A percentile compares a stretch with the other conserved stretches of the same genome.
Evolutionary conservation across 75 land plant species (phyloP).

Genomic region (Selaginella moellendorffii): DNA sequence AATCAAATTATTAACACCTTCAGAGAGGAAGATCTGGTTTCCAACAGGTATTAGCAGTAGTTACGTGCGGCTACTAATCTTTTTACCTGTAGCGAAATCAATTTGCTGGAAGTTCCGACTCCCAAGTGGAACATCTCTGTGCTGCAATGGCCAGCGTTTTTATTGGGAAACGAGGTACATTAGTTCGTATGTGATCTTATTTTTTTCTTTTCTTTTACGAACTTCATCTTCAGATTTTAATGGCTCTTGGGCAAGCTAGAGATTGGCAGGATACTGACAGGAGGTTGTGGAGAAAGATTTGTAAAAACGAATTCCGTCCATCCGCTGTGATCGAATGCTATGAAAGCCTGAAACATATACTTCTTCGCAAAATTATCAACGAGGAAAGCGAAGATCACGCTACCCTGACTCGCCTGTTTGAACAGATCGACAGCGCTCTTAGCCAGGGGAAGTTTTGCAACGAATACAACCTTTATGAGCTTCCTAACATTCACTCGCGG

Average conservation of each 20-base stretch:
- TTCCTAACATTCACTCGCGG: constrained; percentile 39
- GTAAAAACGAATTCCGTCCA: constrained; percentile 65
- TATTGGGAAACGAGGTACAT: constrained; percentile 63
- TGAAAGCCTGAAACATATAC: constrained; percentile 51
- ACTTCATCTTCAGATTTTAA: constrained; percentile 43
- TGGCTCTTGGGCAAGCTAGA: constrained; percentile 60
- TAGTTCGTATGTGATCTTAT: neutral
- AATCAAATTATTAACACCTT: neutral
- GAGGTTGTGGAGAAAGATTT: constrained; percentile 51
- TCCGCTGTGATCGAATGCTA: constrained; percentile 87
- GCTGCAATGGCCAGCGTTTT: constrained; percentile 70
- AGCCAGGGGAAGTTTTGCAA: constrained; percentile 31
- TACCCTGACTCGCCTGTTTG: constrained; percentile 32
- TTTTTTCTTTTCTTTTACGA: no score
- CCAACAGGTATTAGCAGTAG: constrained; percentile 10
- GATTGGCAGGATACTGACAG: constrained; percentile 37
- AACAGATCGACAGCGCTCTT: constrained; percentile 35
- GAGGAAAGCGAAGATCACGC: constrained; percentile 34
- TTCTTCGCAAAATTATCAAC: constrained; percentile 38
- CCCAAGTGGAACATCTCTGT: constrained; percentile 63
- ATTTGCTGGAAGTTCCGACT: constrained; percentile 69
- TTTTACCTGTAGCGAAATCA: no score
- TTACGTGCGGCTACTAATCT: no score
- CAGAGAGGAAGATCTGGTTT: neutral
- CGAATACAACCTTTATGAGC: constrained; percentile 32